phyloP scores from a whole-genome alignment of 2,329 filamentous ascomycete species.

The Hawksworthiomyces lignivorus region DNA sequence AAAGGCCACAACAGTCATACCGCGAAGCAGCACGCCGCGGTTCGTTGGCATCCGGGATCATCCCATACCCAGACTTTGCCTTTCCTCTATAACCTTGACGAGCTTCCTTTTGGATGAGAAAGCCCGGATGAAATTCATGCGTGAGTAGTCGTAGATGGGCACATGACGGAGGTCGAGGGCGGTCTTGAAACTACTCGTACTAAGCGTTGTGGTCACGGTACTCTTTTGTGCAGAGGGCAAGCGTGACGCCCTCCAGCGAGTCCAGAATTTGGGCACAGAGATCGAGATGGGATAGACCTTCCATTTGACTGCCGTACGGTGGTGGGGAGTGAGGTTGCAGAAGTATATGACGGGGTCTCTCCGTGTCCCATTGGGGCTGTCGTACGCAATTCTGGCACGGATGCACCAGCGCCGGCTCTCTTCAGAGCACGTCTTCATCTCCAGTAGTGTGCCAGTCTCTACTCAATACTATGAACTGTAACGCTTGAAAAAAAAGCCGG shows the following conservation, averaged over 20 bases:
- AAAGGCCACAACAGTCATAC: no score
- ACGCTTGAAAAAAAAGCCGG: no score
- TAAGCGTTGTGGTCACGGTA: slow-evolving; percentile 75
- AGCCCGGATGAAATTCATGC: slow-evolving; percentile 75
- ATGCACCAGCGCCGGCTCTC: slow-evolving; percentile 83
- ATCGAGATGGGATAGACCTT: slow-evolving; percentile 81
- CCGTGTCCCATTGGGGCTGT: slow-evolving; percentile 91
- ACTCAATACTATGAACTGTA: no score
- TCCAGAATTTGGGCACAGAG: slow-evolving; percentile 80
- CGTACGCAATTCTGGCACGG: slow-evolving; percentile 83
- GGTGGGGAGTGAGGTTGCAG: slow-evolving; percentile 58
- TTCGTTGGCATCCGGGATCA: slow-evolving; percentile 74
- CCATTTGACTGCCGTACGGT: slow-evolving; percentile 70
- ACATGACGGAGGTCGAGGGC: slow-evolving; percentile 66
- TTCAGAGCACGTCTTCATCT: slow-evolving; percentile 71
- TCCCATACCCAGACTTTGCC: slow-evolving; percentile 32
- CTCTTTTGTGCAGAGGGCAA: slow-evolving; percentile 74
- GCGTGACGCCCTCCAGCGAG: slow-evolving; percentile 70
- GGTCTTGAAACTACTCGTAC: slow-evolving; percentile 77
- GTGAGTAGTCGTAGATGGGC: slow-evolving; percentile 76
- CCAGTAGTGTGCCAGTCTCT: no score
- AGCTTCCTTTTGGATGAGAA: slow-evolving; percentile 80
- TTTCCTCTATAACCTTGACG: slow-evolving; percentile 66
- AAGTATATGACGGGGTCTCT: slow-evolving; percentile 96
- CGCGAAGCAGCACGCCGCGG: slow-evolving; percentile 66